These are phyloP conservation scores for Solanum sejunctum DNA, from an alignment of 257 asterid genomes.

Conservation along the genomic window DNA sequence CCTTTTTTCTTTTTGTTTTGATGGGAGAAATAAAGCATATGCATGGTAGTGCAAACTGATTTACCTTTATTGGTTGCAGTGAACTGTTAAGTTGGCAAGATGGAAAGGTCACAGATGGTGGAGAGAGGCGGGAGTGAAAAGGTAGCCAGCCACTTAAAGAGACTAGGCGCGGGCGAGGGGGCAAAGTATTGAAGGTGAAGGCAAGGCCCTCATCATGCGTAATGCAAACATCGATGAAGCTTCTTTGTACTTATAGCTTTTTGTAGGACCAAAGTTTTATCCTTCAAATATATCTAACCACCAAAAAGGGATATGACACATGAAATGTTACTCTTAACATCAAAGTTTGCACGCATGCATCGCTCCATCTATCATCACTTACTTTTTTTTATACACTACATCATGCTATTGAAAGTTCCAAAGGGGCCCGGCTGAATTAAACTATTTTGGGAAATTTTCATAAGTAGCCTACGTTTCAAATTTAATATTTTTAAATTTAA, in stretches of 20 bases:
- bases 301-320: neutral
- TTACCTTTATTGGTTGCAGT: neutral
- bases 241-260: neutral
- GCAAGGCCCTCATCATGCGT: neutral
- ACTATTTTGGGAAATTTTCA: no score
- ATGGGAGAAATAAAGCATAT: neutral
- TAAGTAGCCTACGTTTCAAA: no score
- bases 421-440: no score
- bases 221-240: neutral
- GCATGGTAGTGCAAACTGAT: neutral
- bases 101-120: neutral
- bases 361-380: neutral
- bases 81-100: neutral
- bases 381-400: neutral
- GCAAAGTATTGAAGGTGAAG: constrained; percentile 1
- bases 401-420: neutral
- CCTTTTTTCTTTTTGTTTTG: neutral
- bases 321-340: neutral
- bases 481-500: no score
- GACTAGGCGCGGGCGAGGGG: neutral
- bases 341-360: neutral
- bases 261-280: neutral
- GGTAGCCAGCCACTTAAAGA: neutral
- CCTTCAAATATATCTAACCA: neutral
- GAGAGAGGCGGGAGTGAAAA: neutral